Conservation (phyloP, 352 stramenopile genomes). For the Pythium guiyangense region DNA sequence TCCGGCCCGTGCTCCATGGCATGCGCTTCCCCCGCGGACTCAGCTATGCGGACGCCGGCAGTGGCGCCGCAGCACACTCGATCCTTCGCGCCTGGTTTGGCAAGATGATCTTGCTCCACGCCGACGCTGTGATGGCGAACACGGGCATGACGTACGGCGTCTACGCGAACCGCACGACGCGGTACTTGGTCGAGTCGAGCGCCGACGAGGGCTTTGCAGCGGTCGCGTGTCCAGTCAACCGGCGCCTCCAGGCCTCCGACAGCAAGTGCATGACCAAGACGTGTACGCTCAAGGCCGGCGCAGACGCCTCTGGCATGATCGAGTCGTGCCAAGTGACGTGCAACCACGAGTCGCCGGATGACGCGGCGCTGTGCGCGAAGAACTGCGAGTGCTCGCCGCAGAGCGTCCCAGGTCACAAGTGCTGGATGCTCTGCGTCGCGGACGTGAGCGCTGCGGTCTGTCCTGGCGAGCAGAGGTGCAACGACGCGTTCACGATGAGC, state of each 20-base stretch:
- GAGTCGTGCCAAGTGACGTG: slow-evolving; percentile 54
- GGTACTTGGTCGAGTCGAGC: slow-evolving; percentile 40
- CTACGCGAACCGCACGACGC: slow-evolving; percentile 48
- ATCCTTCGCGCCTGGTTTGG: slow-evolving; percentile 61
- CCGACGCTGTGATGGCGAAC: slow-evolving; percentile 44
- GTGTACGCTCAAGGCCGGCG: slow-evolving; percentile 30
- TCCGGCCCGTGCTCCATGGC: slow-evolving; percentile 64
- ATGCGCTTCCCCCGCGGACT: slow-evolving; percentile 62
- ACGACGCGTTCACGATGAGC: slow-evolving; percentile 26
- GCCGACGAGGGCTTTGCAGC: slow-evolving; percentile 31
- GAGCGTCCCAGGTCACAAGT: slow-evolving; percentile 25
- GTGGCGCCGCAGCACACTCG: slow-evolving; percentile 17
- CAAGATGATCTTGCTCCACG: slow-evolving; percentile 56
- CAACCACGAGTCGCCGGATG: slow-evolving; percentile 38
- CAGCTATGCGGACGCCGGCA: slow-evolving; percentile 26
- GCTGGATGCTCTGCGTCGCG: slow-evolving; percentile 61
- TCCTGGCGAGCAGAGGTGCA: slow-evolving; percentile 42
- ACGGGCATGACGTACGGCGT: slow-evolving; percentile 48
- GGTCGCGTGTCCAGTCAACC: slow-evolving; percentile 41
- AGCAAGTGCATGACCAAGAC: slow-evolving; percentile 41
- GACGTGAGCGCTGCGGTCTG: slow-evolving; percentile 38
- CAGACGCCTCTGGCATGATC: slow-evolving; percentile 20
- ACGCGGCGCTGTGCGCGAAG: slow-evolving; percentile 28
- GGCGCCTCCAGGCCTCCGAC: slow-evolving; percentile 39
- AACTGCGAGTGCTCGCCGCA: slow-evolving; percentile 38